A percentile compares a stretch with the other conserved stretches of the same genome.
phyloP scores from a whole-genome alignment of 2,329 filamentous ascomycete species.

The Paraphaeosphaeria sporulosa region DNA sequence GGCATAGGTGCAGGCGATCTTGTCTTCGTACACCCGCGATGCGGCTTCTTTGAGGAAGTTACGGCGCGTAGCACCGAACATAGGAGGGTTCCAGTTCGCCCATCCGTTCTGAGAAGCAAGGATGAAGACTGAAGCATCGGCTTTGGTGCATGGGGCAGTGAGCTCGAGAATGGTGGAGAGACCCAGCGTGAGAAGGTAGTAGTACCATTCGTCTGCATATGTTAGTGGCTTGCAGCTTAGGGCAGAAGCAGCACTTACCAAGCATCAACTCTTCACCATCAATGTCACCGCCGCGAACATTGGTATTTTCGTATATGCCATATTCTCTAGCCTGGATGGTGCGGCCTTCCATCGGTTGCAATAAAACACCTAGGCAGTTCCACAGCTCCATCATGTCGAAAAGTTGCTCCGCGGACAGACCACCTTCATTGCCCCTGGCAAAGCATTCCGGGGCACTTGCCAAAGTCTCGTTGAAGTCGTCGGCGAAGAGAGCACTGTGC shows the following conservation, averaged over 20 bases:
- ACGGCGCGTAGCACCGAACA: slow-evolving; percentile 56
- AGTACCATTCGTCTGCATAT: slow-evolving; percentile 65
- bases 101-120: slow-evolving; percentile 63
- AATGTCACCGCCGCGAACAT: slow-evolving; percentile 58
- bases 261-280: slow-evolving; percentile 62
- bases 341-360: slow-evolving; percentile 64
- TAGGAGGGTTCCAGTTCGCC: slow-evolving; percentile 62
- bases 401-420: slow-evolving; percentile 63
- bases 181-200: slow-evolving; percentile 66
- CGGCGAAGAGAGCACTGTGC: slow-evolving; percentile 57
- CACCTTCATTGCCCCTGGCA: slow-evolving; percentile 62
- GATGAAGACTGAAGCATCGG: slow-evolving; percentile 57
- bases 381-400: slow-evolving; percentile 72
- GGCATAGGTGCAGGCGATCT: slow-evolving; percentile 49
- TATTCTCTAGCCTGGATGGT: slow-evolving; percentile 61
- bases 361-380: slow-evolving; percentile 65
- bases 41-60: slow-evolving; percentile 69
- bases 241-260: slow-evolving; percentile 45
- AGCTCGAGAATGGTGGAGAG: slow-evolving; percentile 64
- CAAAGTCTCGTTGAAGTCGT: slow-evolving; percentile 62
- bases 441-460: slow-evolving; percentile 66
- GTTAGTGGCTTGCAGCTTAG: slow-evolving; percentile 21
- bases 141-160: slow-evolving; percentile 48
- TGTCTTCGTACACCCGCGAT: slow-evolving; percentile 65
- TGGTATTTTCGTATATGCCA: slow-evolving; percentile 62